Percentiles rank a stretch among this genome's conserved stretches.
Conservation (phyloP, 108 stramenopile genomes). For the Heterococcus sp. region DNA sequence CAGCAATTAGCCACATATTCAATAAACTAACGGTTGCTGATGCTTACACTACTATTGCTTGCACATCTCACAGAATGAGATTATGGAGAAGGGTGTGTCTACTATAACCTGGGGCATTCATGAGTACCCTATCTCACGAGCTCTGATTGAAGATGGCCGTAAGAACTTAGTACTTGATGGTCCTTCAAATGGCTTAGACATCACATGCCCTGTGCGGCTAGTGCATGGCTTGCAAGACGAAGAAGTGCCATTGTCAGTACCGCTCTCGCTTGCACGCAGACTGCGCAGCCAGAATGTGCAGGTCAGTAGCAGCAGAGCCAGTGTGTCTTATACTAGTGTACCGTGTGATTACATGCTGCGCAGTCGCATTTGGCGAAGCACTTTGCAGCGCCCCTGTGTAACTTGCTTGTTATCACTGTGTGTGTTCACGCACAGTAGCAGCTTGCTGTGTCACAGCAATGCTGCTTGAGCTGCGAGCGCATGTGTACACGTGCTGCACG, state of each 20-base stretch:
- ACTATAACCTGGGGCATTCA: slow-evolving; percentile 44
- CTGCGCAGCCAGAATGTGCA: slow-evolving; percentile 12
- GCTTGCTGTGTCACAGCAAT: no score
- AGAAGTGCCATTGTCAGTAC: slow-evolving; percentile 27
- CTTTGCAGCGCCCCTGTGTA: no score
- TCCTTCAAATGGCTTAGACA: slow-evolving; percentile 12
- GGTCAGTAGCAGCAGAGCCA: no score
- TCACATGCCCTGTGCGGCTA: slow-evolving; percentile 41
- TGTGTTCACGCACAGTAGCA: no score
- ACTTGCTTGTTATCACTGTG: no score
- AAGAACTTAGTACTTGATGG: slow-evolving; percentile 50
- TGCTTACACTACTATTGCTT: not conserved
- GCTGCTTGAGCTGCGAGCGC: no score
- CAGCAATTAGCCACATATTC: no score
- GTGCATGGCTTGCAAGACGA: slow-evolving; percentile 35
- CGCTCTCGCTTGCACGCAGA: slow-evolving; percentile 20
- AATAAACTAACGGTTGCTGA: no score
- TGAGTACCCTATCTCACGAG: slow-evolving; percentile 46
- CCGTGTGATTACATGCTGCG: no score
- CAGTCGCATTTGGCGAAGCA: no score
- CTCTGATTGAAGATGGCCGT: slow-evolving; percentile 56
- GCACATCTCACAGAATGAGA: slow-evolving; percentile 2
- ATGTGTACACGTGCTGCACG: no score
- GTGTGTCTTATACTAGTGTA: no score
- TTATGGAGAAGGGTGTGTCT: slow-evolving; percentile 52